These are phyloP conservation scores for Coniochaeta sp. DNA, from an alignment of 2,329 filamentous ascomycete species.

Conservation along the genomic window DNA sequence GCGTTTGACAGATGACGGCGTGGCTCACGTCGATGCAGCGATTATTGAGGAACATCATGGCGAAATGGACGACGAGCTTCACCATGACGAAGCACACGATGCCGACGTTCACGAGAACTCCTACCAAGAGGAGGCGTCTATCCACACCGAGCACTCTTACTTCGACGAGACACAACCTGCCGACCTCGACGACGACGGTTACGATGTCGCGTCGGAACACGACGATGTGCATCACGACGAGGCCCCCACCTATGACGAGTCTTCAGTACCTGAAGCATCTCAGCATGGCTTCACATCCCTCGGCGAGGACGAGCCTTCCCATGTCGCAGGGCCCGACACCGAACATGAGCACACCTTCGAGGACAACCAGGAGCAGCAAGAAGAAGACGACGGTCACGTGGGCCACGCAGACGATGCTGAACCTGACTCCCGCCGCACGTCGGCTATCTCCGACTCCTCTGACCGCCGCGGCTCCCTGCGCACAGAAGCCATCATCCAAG, in stretches of 20 bases:
- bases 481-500: constrained; percentile 47
- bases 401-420: constrained; percentile 5
- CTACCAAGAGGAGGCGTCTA: constrained; percentile 1
- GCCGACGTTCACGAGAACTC: background rate
- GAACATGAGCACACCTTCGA: constrained; percentile 7
- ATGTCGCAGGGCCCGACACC: background rate
- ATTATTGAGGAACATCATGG: background rate
- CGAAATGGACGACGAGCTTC: background rate
- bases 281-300: too few relatives aligned
- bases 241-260: background rate
- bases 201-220: background rate
- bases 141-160: background rate
- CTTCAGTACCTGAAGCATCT: background rate
- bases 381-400: constrained; percentile 3
- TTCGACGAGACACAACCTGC: background rate
- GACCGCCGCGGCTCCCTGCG: constrained; percentile 32
- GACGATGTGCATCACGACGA: background rate
- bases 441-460: constrained; percentile 10
- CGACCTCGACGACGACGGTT: background rate
- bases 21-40: constrained; percentile 5
- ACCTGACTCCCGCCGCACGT: constrained; percentile 9
- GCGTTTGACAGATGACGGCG: background rate
- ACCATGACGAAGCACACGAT: constrained; percentile 2
- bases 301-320: background rate
- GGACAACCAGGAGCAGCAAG: background rate